These are phyloP conservation scores for cucumber (Cucumis sativus) DNA, from an alignment of 306 rosid species.

Conservation along the genomic window Cucumber_9930_V3 NC_026660.2:29909501-29910000, in stretches of 20 bases:
- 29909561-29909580: too few species aligned
- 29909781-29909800: not conserved
- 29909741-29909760: not conserved
- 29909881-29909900: not conserved
- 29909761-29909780: not conserved
- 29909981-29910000: slow-evolving; percentile 55
- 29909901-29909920: not conserved
- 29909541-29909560: too few species aligned
- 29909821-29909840: not conserved
- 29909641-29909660: too few species aligned
- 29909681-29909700: not conserved
- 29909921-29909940: not conserved
- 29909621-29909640: too few species aligned
- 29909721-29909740: not conserved
- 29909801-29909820: not conserved
- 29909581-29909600: too few species aligned
- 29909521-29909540: too few species aligned
- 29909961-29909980: slow-evolving; percentile 75
- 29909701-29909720: not conserved
- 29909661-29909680: too few species aligned
- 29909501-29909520: too few species aligned
- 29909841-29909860: too few species aligned
- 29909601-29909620: too few species aligned
- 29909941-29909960: slow-evolving; percentile 4
- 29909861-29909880: not conserved